These are phyloP conservation scores for Penicillium hesseltinei DNA, from an alignment of 2,329 filamentous ascomycete species.

Conservation along the genomic window DNA sequence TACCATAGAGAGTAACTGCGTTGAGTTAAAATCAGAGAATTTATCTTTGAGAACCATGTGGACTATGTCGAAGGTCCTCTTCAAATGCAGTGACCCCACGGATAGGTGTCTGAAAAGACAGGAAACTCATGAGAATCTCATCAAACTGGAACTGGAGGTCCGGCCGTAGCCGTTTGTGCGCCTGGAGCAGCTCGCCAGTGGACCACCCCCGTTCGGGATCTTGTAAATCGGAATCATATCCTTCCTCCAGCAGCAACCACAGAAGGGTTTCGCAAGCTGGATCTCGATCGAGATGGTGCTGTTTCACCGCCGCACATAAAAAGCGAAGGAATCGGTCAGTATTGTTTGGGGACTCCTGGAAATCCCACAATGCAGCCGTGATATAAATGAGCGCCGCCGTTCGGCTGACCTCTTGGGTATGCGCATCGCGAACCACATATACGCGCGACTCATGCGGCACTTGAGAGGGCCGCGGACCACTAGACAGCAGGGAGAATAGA, in stretches of 20 bases:
- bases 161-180: conserved; percentile 36
- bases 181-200: conserved; percentile 36
- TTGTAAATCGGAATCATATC: conserved; percentile 35
- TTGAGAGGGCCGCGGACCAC: conserved; percentile 40
- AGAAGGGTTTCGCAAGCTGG: conserved; percentile 41
- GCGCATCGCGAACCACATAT: conserved; percentile 36
- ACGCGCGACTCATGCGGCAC: conserved; percentile 37
- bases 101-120: conserved; percentile 35
- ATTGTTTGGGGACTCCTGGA: conserved; percentile 30
- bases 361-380: conserved; percentile 38
- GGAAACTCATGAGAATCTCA: conserved; percentile 39
- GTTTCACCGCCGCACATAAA: conserved; percentile 24
- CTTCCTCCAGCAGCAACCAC: conserved; percentile 42
- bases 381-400: conserved; percentile 42
- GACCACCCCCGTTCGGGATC: conserved; percentile 39
- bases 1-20: background rate
- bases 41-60: background rate
- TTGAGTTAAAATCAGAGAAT: background rate
- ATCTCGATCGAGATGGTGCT: conserved; percentile 35
- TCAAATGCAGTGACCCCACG: conserved; percentile 36
- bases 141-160: conserved; percentile 42
- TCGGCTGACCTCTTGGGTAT: conserved; percentile 38
- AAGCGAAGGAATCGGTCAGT: conserved; percentile 35
- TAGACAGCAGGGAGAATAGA: conserved; percentile 42
- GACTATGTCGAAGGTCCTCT: conserved; percentile 25